Percentiles rank a stretch among this genome's conserved stretches.
These are phyloP conservation scores for Moringa oleifera DNA, from an alignment of 345 rosid genomes.

Conservation along the genomic window DNA sequence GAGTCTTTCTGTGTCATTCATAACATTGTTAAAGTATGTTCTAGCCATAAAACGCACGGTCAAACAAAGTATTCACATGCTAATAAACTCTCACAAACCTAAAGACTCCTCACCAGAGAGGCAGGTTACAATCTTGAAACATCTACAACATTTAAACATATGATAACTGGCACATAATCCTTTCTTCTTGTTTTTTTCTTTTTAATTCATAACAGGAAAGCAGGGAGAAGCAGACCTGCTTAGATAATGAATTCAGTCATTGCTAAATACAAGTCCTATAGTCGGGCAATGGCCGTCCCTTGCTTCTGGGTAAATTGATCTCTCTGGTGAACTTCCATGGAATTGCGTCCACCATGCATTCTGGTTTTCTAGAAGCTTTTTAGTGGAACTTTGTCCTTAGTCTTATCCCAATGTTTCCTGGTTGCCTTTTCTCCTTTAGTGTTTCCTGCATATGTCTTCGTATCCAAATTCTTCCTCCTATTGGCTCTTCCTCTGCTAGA, in stretches of 20 bases:
- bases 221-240: neutral
- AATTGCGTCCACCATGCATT: neutral
- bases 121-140: neutral
- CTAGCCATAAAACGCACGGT: too few species aligned
- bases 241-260: neutral
- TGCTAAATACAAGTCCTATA: neutral
- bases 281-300: neutral
- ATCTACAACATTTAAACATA: neutral
- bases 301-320: constrained; percentile 4
- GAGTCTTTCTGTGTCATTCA: too few species aligned
- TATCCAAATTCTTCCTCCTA: constrained; percentile 8
- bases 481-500: constrained; percentile 13
- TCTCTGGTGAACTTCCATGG: neutral
- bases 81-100: neutral
- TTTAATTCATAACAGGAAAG: neutral
- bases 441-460: constrained; percentile 1
- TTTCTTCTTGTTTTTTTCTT: too few species aligned
- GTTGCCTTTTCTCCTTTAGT: constrained; percentile 15
- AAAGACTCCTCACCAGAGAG: neutral
- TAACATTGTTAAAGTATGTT: too few species aligned
- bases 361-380: constrained; percentile 7
- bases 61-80: too few species aligned
- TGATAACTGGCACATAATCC: too few species aligned
- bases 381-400: constrained; percentile 1
- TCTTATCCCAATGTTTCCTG: neutral